These are phyloP conservation scores for Magnolia officinalis DNA, from an alignment of 164 flowering plant genomes.

Conservation along the genomic window DNA sequence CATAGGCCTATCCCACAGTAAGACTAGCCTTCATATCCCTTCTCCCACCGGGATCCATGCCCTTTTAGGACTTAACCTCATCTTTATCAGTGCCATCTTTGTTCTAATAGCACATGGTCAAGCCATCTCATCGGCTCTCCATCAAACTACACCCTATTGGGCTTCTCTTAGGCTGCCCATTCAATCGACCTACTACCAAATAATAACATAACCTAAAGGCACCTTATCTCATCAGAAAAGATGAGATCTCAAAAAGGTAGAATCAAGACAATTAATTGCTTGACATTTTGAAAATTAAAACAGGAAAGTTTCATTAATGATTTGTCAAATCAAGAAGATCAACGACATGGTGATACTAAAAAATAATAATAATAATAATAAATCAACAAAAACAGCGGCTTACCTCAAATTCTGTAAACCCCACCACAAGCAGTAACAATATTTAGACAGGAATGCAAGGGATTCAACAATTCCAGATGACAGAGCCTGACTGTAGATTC, in stretches of 20 bases:
- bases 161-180: not conserved
- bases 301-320: not conserved
- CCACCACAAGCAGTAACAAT: constrained; percentile 98
- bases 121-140: too few relatives aligned
- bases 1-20: too few relatives aligned
- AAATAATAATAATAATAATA: too few relatives aligned
- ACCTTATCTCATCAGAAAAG: not conserved
- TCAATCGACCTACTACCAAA: not conserved
- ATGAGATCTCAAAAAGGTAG: not conserved
- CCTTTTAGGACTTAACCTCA: too few relatives aligned
- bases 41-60: too few relatives aligned
- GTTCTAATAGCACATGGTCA: too few relatives aligned
- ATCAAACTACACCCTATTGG: too few relatives aligned
- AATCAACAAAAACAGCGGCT: not conserved
- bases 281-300: not conserved
- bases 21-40: too few relatives aligned
- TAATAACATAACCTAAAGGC: not conserved
- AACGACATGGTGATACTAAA: not conserved
- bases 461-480: constrained; percentile 63
- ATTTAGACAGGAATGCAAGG: constrained; percentile 64
- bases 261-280: not conserved
- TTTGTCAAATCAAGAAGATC: not conserved
- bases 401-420: constrained; percentile 97
- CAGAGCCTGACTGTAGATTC: constrained; percentile 72
- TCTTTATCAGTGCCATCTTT: too few relatives aligned